Conservation (phyloP, 441 rosid species). For the Adansonia gregorii region DNA sequence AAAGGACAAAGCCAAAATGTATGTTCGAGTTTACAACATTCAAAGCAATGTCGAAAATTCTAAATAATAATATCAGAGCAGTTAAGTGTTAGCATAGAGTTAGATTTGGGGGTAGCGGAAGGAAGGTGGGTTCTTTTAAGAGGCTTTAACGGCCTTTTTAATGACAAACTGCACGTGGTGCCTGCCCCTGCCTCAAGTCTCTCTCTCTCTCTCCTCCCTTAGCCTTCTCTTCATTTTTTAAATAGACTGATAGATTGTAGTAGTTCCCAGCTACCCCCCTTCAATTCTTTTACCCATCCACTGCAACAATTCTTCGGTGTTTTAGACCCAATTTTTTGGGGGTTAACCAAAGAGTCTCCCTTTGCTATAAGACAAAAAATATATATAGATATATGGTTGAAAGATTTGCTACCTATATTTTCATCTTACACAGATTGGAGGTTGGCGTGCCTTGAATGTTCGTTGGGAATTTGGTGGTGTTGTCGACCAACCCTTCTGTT, state of each 20-base stretch:
- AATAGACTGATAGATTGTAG: not conserved
- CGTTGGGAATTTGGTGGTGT: constrained; percentile 35
- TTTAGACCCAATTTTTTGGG: not conserved
- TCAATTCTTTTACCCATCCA: not conserved
- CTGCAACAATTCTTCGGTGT: not conserved
- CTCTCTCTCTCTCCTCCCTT: not conserved
- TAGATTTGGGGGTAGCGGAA: constrained; percentile 59
- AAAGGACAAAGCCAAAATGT: not conserved
- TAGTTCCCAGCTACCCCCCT: constrained; percentile 49
- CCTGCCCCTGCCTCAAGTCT: constrained; percentile 48
- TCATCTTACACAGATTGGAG: not conserved
- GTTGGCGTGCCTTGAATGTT: constrained; percentile 21
- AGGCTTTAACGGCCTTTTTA: constrained; percentile 43
- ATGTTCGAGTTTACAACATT: constrained; percentile 13
- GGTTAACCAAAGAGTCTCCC: not conserved
- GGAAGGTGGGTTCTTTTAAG: constrained; percentile 26
- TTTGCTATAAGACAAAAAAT: not conserved
- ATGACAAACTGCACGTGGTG: constrained; percentile 60
- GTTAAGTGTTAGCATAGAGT: constrained; percentile 34
- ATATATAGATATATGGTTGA: not conserved
- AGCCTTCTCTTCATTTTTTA: not conserved
- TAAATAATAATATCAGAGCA: constrained; percentile 9
- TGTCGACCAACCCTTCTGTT: constrained; percentile 42
- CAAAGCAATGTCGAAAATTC: constrained; percentile 6
- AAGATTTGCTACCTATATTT: not conserved